Evolutionary conservation across 768 basidiomycete genomes (phyloP), one percentile per base, ranked within the genome.

Genomic region (Tylopilus sp.): DNA sequence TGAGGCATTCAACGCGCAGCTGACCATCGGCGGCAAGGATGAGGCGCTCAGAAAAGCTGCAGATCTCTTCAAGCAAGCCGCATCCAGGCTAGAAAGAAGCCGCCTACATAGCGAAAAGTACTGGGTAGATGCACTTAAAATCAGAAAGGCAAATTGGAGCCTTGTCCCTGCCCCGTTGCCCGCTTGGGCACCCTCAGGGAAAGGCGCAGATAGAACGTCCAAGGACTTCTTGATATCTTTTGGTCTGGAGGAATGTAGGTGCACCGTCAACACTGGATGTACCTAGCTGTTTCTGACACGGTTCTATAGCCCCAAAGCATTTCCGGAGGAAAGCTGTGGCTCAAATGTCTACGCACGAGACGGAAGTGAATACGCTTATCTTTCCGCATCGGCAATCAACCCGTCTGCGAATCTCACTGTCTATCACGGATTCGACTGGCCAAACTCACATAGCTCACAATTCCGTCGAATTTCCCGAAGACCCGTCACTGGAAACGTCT

Each of bases 171-270:
- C 89, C 10, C 89, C 90, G 22, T 76, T 91, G 34, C 89, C 87
- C 14, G 71, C 74, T 36, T 89, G 88, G 34, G 79, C 85, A 24
- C 73, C 83, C 1, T 83, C 76, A 0, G 89, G 86, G 14, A 89
- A 89, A 69, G 87, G 87, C 25, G 81, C 85, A 9, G 90, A 92
- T 63, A 85, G 81, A 70, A 86, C 89, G 5, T 81, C 86, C 0
- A 90, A 85, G 58, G 91, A 93, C 61, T 90, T 92, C 61, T 68
- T 89, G 42, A 76, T 93, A 50, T 84, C 87, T 4, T 92, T 84
- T 61, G 89, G 89, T 13, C 70, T 93, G 12, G 89, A 91, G 71
- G 86, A 89, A 73, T 87, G 91, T 92, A 52, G 29, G 87, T 77
- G 14, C 22, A n/a, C 45, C 26, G 33, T 21, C 38, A 6, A 19